Evolutionary conservation across 495 filamentous ascomycete species (phyloP).

Genomic region (Chaetomium tenue): DNA sequence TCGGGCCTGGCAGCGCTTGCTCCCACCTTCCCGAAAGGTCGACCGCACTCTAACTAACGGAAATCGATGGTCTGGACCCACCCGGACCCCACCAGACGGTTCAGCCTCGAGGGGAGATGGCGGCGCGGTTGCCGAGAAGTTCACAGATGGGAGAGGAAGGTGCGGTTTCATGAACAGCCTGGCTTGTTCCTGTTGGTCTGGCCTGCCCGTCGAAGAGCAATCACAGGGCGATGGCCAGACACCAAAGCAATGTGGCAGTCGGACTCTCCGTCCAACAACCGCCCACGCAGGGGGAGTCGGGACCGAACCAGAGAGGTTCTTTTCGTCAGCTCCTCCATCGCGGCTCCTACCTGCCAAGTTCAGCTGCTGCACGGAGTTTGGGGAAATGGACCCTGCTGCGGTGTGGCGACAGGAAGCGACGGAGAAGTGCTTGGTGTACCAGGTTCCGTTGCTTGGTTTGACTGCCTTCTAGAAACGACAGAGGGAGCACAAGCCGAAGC

Average conservation of each 20-base stretch:
- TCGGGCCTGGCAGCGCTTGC: not conserved
- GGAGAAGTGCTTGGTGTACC: not conserved
- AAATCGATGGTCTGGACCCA: conserved; percentile 21
- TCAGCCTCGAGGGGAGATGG: conserved; percentile 19
- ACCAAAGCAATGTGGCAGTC: not conserved
- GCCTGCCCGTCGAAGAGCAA: too few relatives aligned
- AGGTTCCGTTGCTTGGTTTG: not conserved
- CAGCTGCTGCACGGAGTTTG: conserved; percentile 16
- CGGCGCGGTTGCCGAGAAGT: conserved; percentile 16
- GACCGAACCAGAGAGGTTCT: not conserved
- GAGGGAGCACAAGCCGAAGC: not conserved
- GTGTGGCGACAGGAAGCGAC: conserved; percentile 11
- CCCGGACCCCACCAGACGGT: conserved; percentile 12
- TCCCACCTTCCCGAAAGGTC: conserved; percentile 27
- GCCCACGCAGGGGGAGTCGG: not conserved
- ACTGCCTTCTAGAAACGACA: conserved; percentile 22
- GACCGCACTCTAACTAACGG: conserved; percentile 9
- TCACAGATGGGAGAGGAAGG: not conserved
- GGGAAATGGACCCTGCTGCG: conserved; percentile 11
- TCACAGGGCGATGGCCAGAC: not conserved
- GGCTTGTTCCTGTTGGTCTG: too few relatives aligned
- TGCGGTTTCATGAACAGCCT: not conserved
- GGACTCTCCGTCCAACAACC: not conserved
- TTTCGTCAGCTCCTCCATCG: too few relatives aligned
- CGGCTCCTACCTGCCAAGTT: conserved; percentile 20